Percentiles rank a stretch among this genome's conserved stretches.
Evolutionary conservation across 257 asterid genomes (phyloP).

Genomic region (Solanum chaucha): DNA sequence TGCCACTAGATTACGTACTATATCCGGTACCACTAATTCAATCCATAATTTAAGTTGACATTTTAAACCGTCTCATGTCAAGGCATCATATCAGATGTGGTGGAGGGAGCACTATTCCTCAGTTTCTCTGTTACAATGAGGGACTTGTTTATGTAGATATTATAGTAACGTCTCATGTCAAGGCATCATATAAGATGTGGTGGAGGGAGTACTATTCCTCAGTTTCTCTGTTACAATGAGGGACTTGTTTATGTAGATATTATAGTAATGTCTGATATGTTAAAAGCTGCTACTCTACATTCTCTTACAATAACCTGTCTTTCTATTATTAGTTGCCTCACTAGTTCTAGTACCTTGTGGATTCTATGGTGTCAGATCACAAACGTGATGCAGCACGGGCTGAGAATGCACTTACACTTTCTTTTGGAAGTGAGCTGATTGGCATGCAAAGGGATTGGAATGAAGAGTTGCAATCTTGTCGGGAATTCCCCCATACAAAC

Average conservation of each 20-base stretch:
- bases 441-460: constrained; percentile 99
- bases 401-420: constrained; percentile 68
- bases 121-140: neutral
- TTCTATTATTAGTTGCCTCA: neutral
- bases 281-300: neutral
- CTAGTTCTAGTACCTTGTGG: neutral
- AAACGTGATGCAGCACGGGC: constrained; percentile 95
- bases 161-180: neutral
- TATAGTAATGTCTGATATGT: neutral
- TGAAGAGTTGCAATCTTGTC: constrained; percentile 89
- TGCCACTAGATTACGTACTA: neutral
- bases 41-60: neutral
- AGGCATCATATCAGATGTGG: neutral
- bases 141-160: neutral
- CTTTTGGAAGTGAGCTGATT: constrained; percentile 94
- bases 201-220: neutral
- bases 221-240: neutral
- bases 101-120: neutral
- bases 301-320: neutral
- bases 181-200: neutral
- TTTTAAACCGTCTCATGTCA: neutral
- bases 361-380: constrained; percentile 52
- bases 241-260: neutral
- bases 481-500: constrained; percentile 79
- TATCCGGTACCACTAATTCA: neutral